A percentile compares a stretch with the other conserved stretches of the same genome.
phyloP scores from a whole-genome alignment of 2,329 filamentous ascomycete genomes.

The Alternaria hordeiaustralica region DNA sequence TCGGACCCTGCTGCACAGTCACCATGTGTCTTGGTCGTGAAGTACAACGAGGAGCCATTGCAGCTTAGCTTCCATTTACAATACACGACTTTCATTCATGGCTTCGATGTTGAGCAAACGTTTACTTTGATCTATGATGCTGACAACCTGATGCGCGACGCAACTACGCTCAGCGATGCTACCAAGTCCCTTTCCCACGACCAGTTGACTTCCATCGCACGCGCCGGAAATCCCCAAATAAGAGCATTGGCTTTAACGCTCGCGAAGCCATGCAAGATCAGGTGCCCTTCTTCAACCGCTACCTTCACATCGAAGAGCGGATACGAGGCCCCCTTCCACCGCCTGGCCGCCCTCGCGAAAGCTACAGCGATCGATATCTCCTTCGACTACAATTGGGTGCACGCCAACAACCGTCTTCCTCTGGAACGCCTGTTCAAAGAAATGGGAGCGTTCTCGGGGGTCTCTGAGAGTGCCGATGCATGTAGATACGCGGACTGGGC shows the following conservation, averaged over 20 bases:
- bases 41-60: slow-evolving; percentile 9
- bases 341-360: slow-evolving; percentile 15
- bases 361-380: slow-evolving; percentile 17
- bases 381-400: slow-evolving; percentile 27
- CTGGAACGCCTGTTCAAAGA: slow-evolving; percentile 13
- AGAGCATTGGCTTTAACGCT: slow-evolving; percentile 8
- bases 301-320: slow-evolving; percentile 6
- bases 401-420: slow-evolving; percentile 8
- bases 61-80: slow-evolving; percentile 21
- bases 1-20: slow-evolving; percentile 11
- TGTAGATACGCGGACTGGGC: slow-evolving; percentile 10
- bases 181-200: slow-evolving; percentile 1
- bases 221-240: slow-evolving; percentile 18
- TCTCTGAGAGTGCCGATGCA: slow-evolving; percentile 6
- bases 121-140: slow-evolving; percentile 28
- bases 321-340: slow-evolving; percentile 7
- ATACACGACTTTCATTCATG: slow-evolving; percentile 10
- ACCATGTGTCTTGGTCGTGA: slow-evolving; percentile 16
- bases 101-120: slow-evolving; percentile 10
- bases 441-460: slow-evolving; percentile 14
- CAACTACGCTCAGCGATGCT: slow-evolving; percentile 4
- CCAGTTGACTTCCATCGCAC: slow-evolving; percentile 13
- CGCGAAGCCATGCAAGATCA: slow-evolving; percentile 15
- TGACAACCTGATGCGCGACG: slow-evolving; percentile 19
- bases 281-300: slow-evolving; percentile 3